Conservation (phyloP, 345 rosid genomes). For the Eucalyptus virginea region DNA sequence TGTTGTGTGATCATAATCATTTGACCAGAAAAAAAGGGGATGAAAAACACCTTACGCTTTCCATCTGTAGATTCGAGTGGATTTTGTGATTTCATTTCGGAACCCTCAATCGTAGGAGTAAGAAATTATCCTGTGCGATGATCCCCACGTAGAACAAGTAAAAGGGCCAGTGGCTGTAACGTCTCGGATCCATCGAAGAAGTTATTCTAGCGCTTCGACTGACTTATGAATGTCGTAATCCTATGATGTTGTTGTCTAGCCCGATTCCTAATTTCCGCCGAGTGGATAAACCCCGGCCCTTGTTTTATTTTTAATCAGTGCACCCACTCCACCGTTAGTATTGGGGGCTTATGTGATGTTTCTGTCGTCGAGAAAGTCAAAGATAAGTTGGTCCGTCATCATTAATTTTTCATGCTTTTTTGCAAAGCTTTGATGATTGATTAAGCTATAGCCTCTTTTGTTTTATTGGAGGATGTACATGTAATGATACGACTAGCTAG, state of each 20-base stretch:
- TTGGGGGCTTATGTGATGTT: background rate
- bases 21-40: background rate
- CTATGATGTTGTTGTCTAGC: background rate
- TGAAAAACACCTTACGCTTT: background rate
- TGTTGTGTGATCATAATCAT: background rate
- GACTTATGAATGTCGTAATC: too few species aligned
- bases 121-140: background rate
- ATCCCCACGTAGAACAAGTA: background rate
- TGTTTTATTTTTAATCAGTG: background rate
- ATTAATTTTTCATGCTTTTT: background rate
- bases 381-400: background rate
- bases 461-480: background rate
- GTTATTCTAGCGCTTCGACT: rapidly evolving
- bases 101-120: background rate
- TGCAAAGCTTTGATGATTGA: background rate
- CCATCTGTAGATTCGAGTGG: background rate
- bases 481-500: background rate
- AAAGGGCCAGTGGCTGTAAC: background rate
- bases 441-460: background rate
- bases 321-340: background rate
- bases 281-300: background rate
- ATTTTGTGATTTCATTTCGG: background rate
- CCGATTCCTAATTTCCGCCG: background rate
- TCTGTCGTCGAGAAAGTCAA: background rate
- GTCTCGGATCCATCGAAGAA: background rate